phyloP scores from a whole-genome alignment of 2,329 filamentous ascomycete genomes.

The Cytospora leucostoma region DNA sequence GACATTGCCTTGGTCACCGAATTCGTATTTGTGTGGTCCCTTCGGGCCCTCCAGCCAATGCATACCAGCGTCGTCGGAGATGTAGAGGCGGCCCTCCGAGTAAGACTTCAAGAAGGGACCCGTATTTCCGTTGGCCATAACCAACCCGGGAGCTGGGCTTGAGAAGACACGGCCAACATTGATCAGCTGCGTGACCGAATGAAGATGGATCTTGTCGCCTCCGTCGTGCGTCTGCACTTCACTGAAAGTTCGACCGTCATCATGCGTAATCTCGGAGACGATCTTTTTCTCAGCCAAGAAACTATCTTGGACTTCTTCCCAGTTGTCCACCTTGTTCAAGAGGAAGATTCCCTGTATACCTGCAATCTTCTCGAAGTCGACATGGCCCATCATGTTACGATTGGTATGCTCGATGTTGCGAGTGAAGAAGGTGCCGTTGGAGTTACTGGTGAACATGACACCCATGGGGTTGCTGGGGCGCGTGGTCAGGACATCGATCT shows the following conservation, averaged over 20 bases:
- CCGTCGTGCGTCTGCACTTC: slow-evolving; percentile 61
- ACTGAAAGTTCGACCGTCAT: slow-evolving; percentile 88
- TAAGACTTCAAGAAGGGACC: slow-evolving; percentile 73
- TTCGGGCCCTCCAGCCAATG: slow-evolving; percentile 77
- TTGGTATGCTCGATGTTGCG: slow-evolving; percentile 92
- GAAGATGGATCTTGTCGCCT: slow-evolving; percentile 74
- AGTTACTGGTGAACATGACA: slow-evolving; percentile 91
- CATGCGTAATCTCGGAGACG: slow-evolving; percentile 84
- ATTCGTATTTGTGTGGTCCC: slow-evolving; percentile 92
- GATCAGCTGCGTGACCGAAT: slow-evolving; percentile 83
- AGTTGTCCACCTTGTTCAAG: slow-evolving; percentile 88
- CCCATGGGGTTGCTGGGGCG: slow-evolving; percentile 72
- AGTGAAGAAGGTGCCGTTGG: slow-evolving; percentile 94
- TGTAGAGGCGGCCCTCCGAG: slow-evolving; percentile 74
- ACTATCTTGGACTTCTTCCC: slow-evolving; percentile 66
- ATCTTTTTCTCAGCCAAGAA: slow-evolving; percentile 63
- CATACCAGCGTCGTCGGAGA: slow-evolving; percentile 88
- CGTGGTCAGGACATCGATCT: slow-evolving; percentile 85
- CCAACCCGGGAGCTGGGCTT: slow-evolving; percentile 86
- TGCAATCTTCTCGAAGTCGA: slow-evolving; percentile 94
- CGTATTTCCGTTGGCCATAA: slow-evolving; percentile 93
- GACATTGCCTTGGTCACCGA: slow-evolving; percentile 89
- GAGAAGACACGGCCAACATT: slow-evolving; percentile 90
- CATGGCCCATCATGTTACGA: slow-evolving; percentile 70
- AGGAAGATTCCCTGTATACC: slow-evolving; percentile 91